These are phyloP conservation scores for Podila clonocystis DNA, from an alignment of 192 early-diverging fungal genomes.

Conservation along the genomic window DNA sequence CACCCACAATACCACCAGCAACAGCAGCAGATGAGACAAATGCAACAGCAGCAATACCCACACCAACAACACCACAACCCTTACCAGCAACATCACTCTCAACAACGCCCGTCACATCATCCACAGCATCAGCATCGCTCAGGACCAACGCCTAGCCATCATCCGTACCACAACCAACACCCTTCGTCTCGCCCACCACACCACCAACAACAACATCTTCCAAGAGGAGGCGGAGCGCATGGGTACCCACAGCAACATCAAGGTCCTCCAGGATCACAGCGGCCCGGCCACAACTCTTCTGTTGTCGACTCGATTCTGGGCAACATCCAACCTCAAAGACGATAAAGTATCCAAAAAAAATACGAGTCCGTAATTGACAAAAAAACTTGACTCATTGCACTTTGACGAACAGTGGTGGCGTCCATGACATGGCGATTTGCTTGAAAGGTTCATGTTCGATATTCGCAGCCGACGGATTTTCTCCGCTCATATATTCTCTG, in stretches of 20 bases:
- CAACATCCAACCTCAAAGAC: neutral
- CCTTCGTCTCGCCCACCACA: neutral
- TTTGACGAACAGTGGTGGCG: too few species aligned
- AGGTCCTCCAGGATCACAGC: neutral
- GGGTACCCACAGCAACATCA: neutral
- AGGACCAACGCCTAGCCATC: neutral
- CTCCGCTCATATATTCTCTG: too few species aligned
- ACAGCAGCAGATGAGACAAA: slow-evolving; percentile 11
- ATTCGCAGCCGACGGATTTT: too few species aligned
- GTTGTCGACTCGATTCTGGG: neutral
- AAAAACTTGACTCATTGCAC: too few species aligned
- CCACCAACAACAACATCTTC: neutral
- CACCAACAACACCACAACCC: neutral
- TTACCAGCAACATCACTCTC: neutral
- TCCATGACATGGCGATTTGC: too few species aligned
- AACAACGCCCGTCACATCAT: neutral
- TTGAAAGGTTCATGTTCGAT: too few species aligned
- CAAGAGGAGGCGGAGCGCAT: neutral
- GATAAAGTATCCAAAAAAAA: too few species aligned
- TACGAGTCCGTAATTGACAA: too few species aligned
- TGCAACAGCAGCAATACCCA: slow-evolving; percentile 10
- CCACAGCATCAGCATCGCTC: slow-evolving; percentile 12
- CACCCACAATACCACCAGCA: slow-evolving; percentile 43
- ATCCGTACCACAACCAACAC: slow-evolving; percentile 4
- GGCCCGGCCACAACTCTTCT: neutral